Conservation (phyloP, 2,329 filamentous ascomycete genomes). For the Emergomyces pasteurianus region DNA sequence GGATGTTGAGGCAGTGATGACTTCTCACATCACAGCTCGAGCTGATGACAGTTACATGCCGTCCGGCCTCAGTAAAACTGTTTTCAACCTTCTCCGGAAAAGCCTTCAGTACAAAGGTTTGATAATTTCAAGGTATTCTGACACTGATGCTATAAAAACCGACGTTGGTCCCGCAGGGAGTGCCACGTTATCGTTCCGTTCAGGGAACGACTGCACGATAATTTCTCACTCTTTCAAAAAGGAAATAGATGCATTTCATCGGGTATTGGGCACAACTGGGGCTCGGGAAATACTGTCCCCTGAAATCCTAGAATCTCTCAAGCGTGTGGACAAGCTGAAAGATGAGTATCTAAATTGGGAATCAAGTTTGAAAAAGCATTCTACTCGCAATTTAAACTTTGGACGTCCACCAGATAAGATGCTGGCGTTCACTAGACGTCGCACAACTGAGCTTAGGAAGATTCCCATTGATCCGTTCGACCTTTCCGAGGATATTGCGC, state of each 20-base stretch:
- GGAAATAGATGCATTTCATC: slow-evolving; percentile 30
- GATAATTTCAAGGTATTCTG: slow-evolving; percentile 35
- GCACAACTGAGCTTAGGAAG: slow-evolving; percentile 18
- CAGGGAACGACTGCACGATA: slow-evolving; percentile 35
- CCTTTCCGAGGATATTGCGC: not conserved
- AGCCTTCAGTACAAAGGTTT: slow-evolving; percentile 35
- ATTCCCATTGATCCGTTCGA: slow-evolving; percentile 8
- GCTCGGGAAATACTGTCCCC: slow-evolving; percentile 22
- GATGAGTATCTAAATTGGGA: slow-evolving; percentile 25
- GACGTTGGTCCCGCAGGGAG: slow-evolving; percentile 32
- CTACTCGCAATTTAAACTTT: slow-evolving; percentile 12
- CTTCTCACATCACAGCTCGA: slow-evolving; percentile 33
- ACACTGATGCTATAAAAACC: slow-evolving; percentile 34
- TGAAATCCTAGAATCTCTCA: slow-evolving; percentile 24
- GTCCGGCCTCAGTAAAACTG: slow-evolving; percentile 28
- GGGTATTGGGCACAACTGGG: slow-evolving; percentile 26
- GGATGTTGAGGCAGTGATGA: slow-evolving; percentile 35
- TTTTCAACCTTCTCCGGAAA: slow-evolving; percentile 28
- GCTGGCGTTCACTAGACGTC: slow-evolving; percentile 31
- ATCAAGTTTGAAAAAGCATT: slow-evolving; percentile 11
- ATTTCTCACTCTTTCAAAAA: slow-evolving; percentile 34
- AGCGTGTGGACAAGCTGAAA: slow-evolving; percentile 27
- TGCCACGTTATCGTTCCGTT: slow-evolving; percentile 30
- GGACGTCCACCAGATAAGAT: slow-evolving; percentile 24
- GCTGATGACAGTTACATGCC: slow-evolving; percentile 25